Evolutionary conservation across 2,329 filamentous ascomycete species (phyloP).

Genomic region (Fusarium beomiforme): DNA sequence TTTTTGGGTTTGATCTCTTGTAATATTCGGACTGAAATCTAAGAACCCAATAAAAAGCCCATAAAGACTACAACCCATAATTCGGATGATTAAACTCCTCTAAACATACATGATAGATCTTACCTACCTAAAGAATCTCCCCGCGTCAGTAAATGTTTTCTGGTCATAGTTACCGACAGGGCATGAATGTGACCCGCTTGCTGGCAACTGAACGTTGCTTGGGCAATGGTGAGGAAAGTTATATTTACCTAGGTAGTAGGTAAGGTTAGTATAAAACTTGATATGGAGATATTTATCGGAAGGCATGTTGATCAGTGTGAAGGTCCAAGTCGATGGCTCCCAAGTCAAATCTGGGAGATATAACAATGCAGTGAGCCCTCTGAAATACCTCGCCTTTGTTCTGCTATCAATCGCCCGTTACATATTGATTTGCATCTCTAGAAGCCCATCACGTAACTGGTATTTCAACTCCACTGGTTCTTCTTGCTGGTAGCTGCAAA

Average conservation of each 20-base stretch:
- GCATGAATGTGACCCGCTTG: background rate
- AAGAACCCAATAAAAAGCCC: too few relatives aligned
- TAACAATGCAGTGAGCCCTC: background rate
- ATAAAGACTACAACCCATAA: too few relatives aligned
- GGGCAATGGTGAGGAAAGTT: background rate
- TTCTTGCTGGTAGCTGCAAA: background rate
- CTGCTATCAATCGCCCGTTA: background rate
- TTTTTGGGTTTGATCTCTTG: too few relatives aligned
- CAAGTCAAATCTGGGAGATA: background rate
- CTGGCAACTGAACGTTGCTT: background rate
- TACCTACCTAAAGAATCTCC: too few relatives aligned
- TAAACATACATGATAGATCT: too few relatives aligned
- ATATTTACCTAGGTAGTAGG: background rate
- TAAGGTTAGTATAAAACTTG: background rate
- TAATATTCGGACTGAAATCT: too few relatives aligned
- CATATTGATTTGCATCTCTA: background rate
- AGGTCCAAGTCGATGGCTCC: background rate
- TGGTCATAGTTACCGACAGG: background rate
- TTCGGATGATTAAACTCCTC: too few relatives aligned
- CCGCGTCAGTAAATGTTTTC: background rate
- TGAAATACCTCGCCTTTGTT: background rate
- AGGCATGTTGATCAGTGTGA: background rate
- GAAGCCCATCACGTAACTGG: background rate
- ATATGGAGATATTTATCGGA: background rate
- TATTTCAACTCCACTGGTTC: background rate